A percentile compares a stretch with the other conserved stretches of the same genome.
Evolutionary conservation across 345 rosid genomes (phyloP).

Genomic region (Euphorbia peplus): DNA sequence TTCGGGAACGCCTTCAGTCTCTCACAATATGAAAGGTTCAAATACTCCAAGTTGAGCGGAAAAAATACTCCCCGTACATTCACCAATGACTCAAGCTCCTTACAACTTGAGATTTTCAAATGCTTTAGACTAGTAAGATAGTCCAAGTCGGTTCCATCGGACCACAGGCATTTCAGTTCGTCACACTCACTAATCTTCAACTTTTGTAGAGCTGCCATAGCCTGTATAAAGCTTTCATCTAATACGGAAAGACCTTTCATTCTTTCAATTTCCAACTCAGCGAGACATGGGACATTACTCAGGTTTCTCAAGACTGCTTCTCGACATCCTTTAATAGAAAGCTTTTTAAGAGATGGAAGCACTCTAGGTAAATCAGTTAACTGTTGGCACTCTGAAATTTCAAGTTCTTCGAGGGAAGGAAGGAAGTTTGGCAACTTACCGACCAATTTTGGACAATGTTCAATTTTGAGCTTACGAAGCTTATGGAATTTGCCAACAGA

Average conservation of each 20-base stretch:
- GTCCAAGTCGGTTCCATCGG: not conserved
- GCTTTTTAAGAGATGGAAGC: constrained; percentile 2
- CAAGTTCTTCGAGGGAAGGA: not conserved
- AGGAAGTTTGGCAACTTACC: constrained; percentile 7
- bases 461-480: not conserved
- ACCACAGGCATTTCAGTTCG: not conserved
- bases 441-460: constrained; percentile 1
- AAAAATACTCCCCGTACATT: not conserved
- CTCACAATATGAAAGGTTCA: not conserved
- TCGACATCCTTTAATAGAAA: not conserved
- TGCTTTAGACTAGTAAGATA: not conserved
- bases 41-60: constrained; percentile 4
- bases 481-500: not conserved
- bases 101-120: not conserved
- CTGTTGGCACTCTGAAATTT: not conserved
- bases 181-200: not conserved
- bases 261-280: not conserved
- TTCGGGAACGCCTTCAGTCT: constrained; percentile 27
- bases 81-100: not conserved
- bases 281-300: not conserved
- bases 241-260: not conserved
- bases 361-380: constrained; percentile 1
- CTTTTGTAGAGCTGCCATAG: not conserved
- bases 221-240: not conserved
- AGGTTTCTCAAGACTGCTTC: constrained; percentile 3